Percentiles rank a stretch among this genome's conserved stretches.
These are phyloP conservation scores for Mucor indicus DNA, from an alignment of 371 early-diverging fungal genomes.

Conservation along the genomic window DNA sequence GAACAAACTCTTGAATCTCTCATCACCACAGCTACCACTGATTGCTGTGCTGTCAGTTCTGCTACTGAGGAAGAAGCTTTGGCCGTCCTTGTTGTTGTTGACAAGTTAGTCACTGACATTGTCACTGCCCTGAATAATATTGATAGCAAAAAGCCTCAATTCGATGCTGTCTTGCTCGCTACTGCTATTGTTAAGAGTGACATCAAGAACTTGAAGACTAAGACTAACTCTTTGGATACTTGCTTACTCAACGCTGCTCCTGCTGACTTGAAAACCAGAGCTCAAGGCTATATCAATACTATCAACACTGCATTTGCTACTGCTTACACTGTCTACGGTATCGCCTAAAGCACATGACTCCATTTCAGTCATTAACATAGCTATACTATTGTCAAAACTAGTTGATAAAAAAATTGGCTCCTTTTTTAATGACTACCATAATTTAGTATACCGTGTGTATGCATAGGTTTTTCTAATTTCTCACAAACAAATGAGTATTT, in stretches of 20 bases:
- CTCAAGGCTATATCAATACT: not conserved
- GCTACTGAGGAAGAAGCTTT: slow-evolving; percentile 6
- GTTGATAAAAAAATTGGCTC: too few relatives aligned
- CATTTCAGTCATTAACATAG: too few relatives aligned
- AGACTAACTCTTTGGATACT: slow-evolving; percentile 1
- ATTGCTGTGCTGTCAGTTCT: slow-evolving; percentile 3
- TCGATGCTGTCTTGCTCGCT: slow-evolving; percentile 2
- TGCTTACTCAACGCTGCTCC: slow-evolving; percentile 10
- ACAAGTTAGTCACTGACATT: not conserved
- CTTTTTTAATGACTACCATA: too few relatives aligned
- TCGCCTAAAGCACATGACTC: too few relatives aligned
- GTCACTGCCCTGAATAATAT: slow-evolving; percentile 3
- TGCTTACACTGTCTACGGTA: slow-evolving; percentile 7
- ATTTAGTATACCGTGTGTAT: too few relatives aligned
- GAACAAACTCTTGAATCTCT: not conserved
- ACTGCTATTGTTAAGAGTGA: slow-evolving; percentile 4
- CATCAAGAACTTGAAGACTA: slow-evolving; percentile 2
- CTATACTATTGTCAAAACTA: too few relatives aligned
- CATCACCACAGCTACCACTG: slow-evolving; percentile 2
- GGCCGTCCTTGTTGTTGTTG: slow-evolving; percentile 5
- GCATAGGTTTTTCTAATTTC: too few relatives aligned
- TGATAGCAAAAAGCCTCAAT: slow-evolving; percentile 4
- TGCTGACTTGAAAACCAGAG: not conserved
- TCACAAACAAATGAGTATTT: too few relatives aligned
- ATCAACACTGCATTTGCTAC: slow-evolving; percentile 8